Evolutionary conservation across 140 eudicot species (phyloP), one percentile per base, ranked within the genome.

Genomic region (Stevia rebaudiana): DNA sequence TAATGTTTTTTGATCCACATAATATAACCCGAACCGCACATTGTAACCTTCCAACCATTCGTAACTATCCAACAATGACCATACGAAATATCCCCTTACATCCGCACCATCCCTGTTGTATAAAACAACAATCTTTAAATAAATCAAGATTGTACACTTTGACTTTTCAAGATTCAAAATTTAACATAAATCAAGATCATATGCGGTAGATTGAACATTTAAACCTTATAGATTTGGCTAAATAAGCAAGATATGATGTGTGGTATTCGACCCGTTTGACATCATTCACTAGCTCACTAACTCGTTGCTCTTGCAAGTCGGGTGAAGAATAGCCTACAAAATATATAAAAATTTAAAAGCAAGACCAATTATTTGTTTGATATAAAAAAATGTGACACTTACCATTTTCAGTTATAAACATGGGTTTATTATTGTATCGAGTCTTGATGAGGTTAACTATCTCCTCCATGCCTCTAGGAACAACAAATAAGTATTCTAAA

Each of bases 361-460:
- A 40, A 10, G 25, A 1, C 25, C 4, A 50, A 46, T 22, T 37
- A n/a, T 21, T 17, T 48, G 48, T 71, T 49, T 0, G 3, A 64
- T 16, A 4, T 23, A 4, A 35, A 22, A 22, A 55, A 47, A 11
- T 69, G 15, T 61, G 56, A 12, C 12, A 13, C 79, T 68, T 56
- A 81, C 95, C 97, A 81, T 89, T 89, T 77, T 89, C 97, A 6
- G 95, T 83, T 43, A 89, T 63, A 75, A 76, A 79, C 82, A 89
- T 86, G 22, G 92, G 86, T 66, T 59, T 89, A 77, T 86, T 86
- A 56, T 80, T 62, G 63, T 86, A 89, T 60, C 97, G 74, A 40
- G 30, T 75, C 75, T 76, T 86, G 23, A 86, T 33, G 65, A 72
- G 75, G 36, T 77, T 49, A 51, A 89, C 69, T 16, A 79, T 67